Evolutionary conservation across 2,329 filamentous ascomycete genomes (phyloP).

Genomic region (Trichoderma polysporum): DNA sequence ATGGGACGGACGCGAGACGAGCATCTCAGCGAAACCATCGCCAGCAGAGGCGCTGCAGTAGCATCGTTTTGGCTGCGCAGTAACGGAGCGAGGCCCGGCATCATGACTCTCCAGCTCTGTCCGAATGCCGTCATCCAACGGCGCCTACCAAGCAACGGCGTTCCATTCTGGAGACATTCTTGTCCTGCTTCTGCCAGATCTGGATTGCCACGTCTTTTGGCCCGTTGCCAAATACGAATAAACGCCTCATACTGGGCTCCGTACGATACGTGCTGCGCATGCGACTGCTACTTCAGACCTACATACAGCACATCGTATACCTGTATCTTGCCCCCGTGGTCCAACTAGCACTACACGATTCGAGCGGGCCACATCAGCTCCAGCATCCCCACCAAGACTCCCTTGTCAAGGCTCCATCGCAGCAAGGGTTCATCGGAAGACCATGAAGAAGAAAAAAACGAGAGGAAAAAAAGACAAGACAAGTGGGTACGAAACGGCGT

Average conservation of each 20-base stretch:
- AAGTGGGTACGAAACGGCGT: background rate
- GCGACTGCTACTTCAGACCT: background rate
- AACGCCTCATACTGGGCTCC: conserved; percentile 19
- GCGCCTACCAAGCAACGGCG: conserved; percentile 2
- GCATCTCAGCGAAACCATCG: background rate
- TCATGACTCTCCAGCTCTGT: background rate
- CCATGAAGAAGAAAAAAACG: background rate
- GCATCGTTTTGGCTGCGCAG: conserved; percentile 2
- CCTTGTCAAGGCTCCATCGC: conserved; percentile 16
- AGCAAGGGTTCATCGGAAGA: conserved; percentile 17
- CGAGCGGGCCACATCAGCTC: conserved; percentile 17
- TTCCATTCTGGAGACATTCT: conserved; percentile 2
- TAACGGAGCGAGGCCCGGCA: conserved; percentile 7
- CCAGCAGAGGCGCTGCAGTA: conserved; percentile 9
- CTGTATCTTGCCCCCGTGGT: conserved; percentile 9
- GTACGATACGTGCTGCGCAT: conserved; percentile 11
- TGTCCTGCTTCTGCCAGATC: conserved; percentile 15
- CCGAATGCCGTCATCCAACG: conserved; percentile 3
- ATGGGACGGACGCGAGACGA: conserved; percentile 5
- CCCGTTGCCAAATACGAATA: conserved; percentile 13
- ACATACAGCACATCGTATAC: conserved; percentile 7
- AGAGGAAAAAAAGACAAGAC: background rate
- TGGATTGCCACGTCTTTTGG: conserved; percentile 18
- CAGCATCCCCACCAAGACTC: background rate
- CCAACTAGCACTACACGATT: conserved; percentile 10